Conservation (phyloP, 1,284 basidiomycete genomes). For the Meripilus lineatus region DNA sequence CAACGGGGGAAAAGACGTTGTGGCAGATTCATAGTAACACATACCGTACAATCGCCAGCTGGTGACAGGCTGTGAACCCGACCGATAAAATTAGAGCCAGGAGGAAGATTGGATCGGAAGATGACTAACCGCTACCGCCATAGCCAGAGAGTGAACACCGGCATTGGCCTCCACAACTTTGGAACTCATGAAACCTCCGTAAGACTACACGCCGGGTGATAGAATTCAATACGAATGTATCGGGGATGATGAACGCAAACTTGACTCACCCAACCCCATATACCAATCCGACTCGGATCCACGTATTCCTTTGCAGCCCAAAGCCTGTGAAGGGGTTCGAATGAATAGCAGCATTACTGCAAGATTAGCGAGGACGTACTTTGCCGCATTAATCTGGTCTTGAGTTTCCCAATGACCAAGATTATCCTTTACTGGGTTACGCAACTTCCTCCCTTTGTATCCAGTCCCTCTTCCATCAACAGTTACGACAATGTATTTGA, state of each 20-base stretch:
- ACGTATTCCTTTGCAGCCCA: slow-evolving; percentile 78
- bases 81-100: neutral
- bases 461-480: slow-evolving; percentile 97
- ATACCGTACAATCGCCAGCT: slow-evolving; percentile 83
- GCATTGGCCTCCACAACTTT: slow-evolving; percentile 87
- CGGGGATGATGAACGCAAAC: slow-evolving; percentile 6
- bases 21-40: slow-evolving; percentile 18
- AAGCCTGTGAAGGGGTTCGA: slow-evolving; percentile 36
- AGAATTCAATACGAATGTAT: slow-evolving; percentile 7
- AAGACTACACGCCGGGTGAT: slow-evolving; percentile 70
- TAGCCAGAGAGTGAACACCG: slow-evolving; percentile 83
- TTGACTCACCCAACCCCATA: slow-evolving; percentile 88
- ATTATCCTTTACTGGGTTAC: slow-evolving; percentile 82
- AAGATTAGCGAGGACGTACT: slow-evolving; percentile 37
- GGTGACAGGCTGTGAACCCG: slow-evolving; percentile 60
- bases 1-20: neutral
- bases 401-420: slow-evolving; percentile 82
- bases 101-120: neutral
- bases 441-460: slow-evolving; percentile 75
- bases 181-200: slow-evolving; percentile 90
- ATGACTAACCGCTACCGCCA: slow-evolving; percentile 73
- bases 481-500: slow-evolving; percentile 83
- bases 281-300: slow-evolving; percentile 80
- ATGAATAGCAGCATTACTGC: neutral
- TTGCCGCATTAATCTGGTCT: slow-evolving; percentile 87